Evolutionary conservation across 2,329 filamentous ascomycete genomes (phyloP), one percentile per base, ranked within the genome.

Genomic region (Colletotrichum caudatum): DNA sequence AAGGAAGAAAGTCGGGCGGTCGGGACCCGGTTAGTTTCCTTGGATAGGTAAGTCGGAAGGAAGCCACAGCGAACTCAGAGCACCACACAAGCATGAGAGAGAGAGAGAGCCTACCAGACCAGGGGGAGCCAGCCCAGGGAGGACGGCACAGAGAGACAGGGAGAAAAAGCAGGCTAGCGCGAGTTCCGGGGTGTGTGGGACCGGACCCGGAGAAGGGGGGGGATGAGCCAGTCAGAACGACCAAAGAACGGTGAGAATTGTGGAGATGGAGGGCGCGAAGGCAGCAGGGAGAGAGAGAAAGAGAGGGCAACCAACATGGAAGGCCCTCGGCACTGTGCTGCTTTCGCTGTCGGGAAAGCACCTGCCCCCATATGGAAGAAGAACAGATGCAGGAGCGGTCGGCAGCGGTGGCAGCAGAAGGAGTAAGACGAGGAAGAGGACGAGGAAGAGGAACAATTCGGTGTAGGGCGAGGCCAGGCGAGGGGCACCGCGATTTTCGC

Each of bases 211-310:
- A 64, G 35, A 61, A 61, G 73, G 68, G 68, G 41, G 41, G 14
- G 39, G 6, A 73, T 74, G 72, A 73, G 74, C 74, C 69, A 73
- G 62, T 69, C 51, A 72, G 66, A 66, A 29, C 56, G 46, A 29
- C 41, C 50, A 29, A 53, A 53, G 56, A 62, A 39, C 26, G 60
- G 33, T 39, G 73, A 71, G 68, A 74, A 74, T 69, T 69, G 74
- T 78, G 75, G 75, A 75, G 76, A 74, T 73, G 74, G 66, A 75
- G 76, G 77, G 76, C 76, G 75, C 76, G 70, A 73, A 73, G 71
- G 72, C 72, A 73, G 74, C 72, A 61, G 7, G 33, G n/a, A 29
- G 29, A 29, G 29, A 29, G 5, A 29, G 58, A 37, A 23, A 50
- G 26, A n/a, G n/a, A 48, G 37, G 26, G n/a, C n/a, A 44, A 56